A percentile compares a stretch with the other conserved stretches of the same genome.
phyloP scores from a whole-genome alignment of 345 rosid genomes.

The Pseudoturritis turrita region DNA sequence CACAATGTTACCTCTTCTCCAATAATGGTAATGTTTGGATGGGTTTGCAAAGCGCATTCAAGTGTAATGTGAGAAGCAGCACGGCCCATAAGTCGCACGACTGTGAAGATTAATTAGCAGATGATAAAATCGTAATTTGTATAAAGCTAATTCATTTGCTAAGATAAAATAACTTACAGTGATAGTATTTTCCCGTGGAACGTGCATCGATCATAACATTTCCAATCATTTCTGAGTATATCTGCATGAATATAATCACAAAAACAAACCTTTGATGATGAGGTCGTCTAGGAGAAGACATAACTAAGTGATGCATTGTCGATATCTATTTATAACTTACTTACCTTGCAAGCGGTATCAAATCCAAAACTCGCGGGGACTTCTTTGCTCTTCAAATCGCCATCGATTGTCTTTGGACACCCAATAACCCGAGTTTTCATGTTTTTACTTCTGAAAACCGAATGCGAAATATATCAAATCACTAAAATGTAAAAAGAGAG shows the following conservation, averaged over 20 bases:
- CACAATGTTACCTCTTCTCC: conserved; percentile 78
- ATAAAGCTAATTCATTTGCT: background rate
- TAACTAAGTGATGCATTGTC: background rate
- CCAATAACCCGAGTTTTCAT: conserved; percentile 84
- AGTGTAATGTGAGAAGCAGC: conserved; percentile 98
- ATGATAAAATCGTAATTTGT: background rate
- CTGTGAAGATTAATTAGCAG: conserved; percentile 41
- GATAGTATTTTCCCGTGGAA: conserved; percentile 96
- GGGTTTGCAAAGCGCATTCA: conserved; percentile 97
- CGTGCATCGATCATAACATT: conserved; percentile 99
- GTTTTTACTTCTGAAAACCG: conserved; percentile 54
- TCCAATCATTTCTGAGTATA: conserved; percentile 96
- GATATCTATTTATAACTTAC: background rate
- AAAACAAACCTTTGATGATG: background rate
- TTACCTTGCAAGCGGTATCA: conserved; percentile 97
- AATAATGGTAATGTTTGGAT: conserved; percentile 85
- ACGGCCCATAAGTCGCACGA: conserved; percentile 98
- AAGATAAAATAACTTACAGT: conserved; percentile 49
- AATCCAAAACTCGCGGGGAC: conserved; percentile 96
- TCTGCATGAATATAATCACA: conserved; percentile 40
- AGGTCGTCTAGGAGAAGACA: background rate
- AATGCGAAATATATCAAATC: background rate
- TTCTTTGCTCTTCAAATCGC: conserved; percentile 93
- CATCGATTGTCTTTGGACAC: conserved; percentile 97
- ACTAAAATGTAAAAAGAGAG: background rate